Evolutionary conservation across 1,284 basidiomycete species (phyloP).

Genomic region (Schizophyllum amplum): DNA sequence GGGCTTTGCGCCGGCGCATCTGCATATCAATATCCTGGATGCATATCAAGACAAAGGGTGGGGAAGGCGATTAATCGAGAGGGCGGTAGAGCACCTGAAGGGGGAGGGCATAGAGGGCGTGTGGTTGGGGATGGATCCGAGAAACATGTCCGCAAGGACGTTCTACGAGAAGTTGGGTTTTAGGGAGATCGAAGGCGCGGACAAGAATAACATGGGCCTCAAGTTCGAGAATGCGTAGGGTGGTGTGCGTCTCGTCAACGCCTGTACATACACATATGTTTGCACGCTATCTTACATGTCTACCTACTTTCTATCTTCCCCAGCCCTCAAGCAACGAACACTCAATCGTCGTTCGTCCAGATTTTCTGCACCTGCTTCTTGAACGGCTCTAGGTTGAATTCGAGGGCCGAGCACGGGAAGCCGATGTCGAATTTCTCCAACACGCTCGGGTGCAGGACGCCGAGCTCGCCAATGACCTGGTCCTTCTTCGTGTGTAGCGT

Average conservation of each 20-base stretch:
- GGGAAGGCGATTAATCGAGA: conserved; percentile 49
- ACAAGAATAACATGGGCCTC: conserved; percentile 23
- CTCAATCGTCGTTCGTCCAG: conserved; percentile 40
- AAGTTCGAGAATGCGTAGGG: conserved; percentile 7
- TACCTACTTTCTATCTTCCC: conserved; percentile 1
- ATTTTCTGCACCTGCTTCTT: conserved; percentile 59
- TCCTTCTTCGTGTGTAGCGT: conserved; percentile 36
- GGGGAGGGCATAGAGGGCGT: conserved; percentile 38
- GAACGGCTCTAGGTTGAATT: conserved; percentile 92
- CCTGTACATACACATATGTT: not conserved
- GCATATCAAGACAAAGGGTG: conserved; percentile 53
- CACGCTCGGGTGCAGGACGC: conserved; percentile 88
- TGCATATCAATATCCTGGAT: conserved; percentile 61
- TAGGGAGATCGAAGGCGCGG: conserved; percentile 37
- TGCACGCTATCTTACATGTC: conserved; percentile 10
- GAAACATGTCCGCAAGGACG: conserved; percentile 44
- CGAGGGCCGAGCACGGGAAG: conserved; percentile 93
- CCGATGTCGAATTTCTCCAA: conserved; percentile 87
- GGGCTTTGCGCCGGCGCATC: conserved; percentile 51
- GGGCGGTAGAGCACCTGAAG: conserved; percentile 41
- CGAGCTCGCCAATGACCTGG: conserved; percentile 73
- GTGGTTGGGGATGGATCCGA: conserved; percentile 55
- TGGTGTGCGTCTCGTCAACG: too few relatives aligned
- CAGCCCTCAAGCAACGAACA: conserved; percentile 15
- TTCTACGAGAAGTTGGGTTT: conserved; percentile 57